phyloP scores from a whole-genome alignment of 768 basidiomycete species.

The Termitomyces sp. region DNA sequence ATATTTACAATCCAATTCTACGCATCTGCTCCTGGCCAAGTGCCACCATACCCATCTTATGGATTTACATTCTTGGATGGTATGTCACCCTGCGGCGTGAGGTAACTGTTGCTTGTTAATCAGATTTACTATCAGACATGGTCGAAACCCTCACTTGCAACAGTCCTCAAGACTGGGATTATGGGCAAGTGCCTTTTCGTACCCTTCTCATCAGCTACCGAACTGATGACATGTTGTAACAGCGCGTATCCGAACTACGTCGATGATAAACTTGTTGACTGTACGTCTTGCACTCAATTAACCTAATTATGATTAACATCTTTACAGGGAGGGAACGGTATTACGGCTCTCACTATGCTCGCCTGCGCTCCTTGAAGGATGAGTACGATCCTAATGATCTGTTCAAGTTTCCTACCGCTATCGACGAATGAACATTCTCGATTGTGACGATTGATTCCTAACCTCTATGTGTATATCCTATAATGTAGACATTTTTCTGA shows the following conservation, averaged over 20 bases:
- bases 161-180: constrained; percentile 25
- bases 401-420: constrained; percentile 35
- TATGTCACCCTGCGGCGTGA: constrained; percentile 5
- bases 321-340: constrained; percentile 28
- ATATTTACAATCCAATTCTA: constrained; percentile 50
- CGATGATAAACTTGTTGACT: constrained; percentile 29
- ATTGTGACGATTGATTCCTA: no score
- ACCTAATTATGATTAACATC: background rate
- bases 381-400: constrained; percentile 31
- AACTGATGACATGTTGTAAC: background rate
- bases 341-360: constrained; percentile 27
- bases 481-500: no score
- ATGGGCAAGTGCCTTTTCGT: constrained; percentile 15
- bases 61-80: constrained; percentile 43
- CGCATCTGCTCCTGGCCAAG: constrained; percentile 31
- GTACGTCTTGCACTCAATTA: constrained; percentile 17
- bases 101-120: constrained; percentile 19
- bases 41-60: constrained; percentile 38
- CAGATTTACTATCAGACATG: background rate
- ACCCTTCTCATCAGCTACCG: no score
- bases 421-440: constrained; percentile 21
- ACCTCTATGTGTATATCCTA: background rate
- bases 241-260: constrained; percentile 36
- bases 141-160: constrained; percentile 14
- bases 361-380: constrained; percentile 27